Percentiles rank a stretch among this genome's conserved stretches.
phyloP scores from a whole-genome alignment of 2,329 filamentous ascomycete species.

The Bipolaris oryzae region DNA sequence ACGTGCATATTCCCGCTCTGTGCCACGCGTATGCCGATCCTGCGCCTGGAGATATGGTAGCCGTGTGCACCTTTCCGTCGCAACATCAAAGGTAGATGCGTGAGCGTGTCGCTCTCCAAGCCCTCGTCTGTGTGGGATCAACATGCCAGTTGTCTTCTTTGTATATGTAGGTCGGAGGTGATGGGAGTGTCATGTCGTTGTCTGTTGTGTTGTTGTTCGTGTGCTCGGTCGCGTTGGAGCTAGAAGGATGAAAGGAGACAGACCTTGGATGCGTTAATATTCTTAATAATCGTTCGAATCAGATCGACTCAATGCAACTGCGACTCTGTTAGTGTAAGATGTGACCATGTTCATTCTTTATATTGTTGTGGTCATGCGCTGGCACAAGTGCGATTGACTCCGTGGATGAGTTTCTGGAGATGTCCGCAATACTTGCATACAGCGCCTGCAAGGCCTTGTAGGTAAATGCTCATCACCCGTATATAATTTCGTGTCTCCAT shows the following conservation, averaged over 20 bases:
- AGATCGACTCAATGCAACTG: not conserved
- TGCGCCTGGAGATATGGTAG: not conserved
- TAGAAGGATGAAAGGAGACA: not conserved
- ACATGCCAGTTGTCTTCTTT: not conserved
- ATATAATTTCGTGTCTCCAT: slow-evolving; percentile 16
- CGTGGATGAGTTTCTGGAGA: too few species aligned
- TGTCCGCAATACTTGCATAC: too few species aligned
- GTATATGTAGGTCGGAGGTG: not conserved
- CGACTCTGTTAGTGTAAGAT: not conserved
- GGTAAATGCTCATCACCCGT: not conserved
- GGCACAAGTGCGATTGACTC: too few species aligned
- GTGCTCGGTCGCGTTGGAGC: not conserved
- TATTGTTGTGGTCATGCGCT: not conserved
- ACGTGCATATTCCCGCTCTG: not conserved
- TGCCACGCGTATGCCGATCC: not conserved
- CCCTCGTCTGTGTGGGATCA: not conserved
- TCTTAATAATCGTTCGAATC: not conserved
- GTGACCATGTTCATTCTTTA: not conserved
- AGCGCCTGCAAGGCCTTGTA: too few species aligned
- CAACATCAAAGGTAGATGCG: not conserved
- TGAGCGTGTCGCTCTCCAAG: not conserved
- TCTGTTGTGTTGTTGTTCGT: not conserved
- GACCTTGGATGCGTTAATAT: not conserved
- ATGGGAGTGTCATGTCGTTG: not conserved
- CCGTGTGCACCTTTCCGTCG: not conserved